These are phyloP conservation scores for Sophora flavescens DNA, from an alignment of 306 rosid genomes.

Conservation along the genomic window DNA sequence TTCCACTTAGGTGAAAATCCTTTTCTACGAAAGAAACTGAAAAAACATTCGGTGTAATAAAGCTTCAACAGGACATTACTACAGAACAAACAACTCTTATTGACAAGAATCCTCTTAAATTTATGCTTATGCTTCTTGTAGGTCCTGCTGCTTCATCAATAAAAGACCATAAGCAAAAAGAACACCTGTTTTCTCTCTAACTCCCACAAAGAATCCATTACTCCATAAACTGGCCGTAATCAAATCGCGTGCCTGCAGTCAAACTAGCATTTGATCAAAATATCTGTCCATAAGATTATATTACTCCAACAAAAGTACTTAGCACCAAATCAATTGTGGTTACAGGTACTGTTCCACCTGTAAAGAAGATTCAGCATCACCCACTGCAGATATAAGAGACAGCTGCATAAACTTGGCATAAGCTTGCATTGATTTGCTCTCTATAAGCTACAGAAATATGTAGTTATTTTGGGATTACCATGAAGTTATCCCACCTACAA, in stretches of 20 bases:
- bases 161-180: slow-evolving; percentile 94
- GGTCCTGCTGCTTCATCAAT: slow-evolving; percentile 92
- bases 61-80: slow-evolving; percentile 10
- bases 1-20: too few species aligned
- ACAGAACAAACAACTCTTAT: neutral
- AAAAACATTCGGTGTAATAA: neutral
- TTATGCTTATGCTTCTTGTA: slow-evolving; percentile 97
- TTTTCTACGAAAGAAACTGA: neutral
- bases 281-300: slow-evolving; percentile 14
- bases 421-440: slow-evolving; percentile 94
- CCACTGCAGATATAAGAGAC: slow-evolving; percentile 94
- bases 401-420: slow-evolving; percentile 94
- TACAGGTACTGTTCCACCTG: slow-evolving; percentile 61
- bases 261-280: slow-evolving; percentile 47
- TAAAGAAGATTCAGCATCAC: slow-evolving; percentile 93
- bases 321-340: slow-evolving; percentile 28
- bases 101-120: slow-evolving; percentile 38
- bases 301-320: slow-evolving; percentile 21
- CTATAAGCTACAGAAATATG: slow-evolving; percentile 69
- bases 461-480: slow-evolving; percentile 46
- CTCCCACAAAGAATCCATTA: slow-evolving; percentile 97
- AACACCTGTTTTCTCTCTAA: slow-evolving; percentile 93
- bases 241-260: slow-evolving; percentile 91
- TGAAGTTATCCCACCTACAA: slow-evolving; percentile 32
- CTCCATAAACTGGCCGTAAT: slow-evolving; percentile 87